A percentile compares a stretch with the other conserved stretches of the same genome.
Evolutionary conservation across 176 grass and related monocot genomes (phyloP).

Genomic region (Hsuehochloa calcarea): DNA sequence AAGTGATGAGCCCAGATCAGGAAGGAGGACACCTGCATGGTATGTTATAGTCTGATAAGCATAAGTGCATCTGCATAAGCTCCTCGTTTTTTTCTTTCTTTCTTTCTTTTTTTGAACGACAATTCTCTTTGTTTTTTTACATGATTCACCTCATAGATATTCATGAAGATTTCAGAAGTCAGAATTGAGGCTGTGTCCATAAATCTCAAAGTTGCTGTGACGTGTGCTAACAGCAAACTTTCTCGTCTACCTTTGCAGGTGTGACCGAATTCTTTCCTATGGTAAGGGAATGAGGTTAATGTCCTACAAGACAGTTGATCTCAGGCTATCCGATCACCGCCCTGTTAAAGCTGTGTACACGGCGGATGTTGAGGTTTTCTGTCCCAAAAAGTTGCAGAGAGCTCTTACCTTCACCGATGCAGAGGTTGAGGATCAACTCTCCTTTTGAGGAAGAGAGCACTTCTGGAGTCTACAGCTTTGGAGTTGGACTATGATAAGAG

Average conservation of each 20-base stretch:
- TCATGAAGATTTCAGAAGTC: neutral
- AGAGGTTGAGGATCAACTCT: slow-evolving; percentile 71
- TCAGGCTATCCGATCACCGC: slow-evolving; percentile 81
- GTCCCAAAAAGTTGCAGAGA: slow-evolving; percentile 76
- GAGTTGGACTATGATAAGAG: slow-evolving; percentile 27
- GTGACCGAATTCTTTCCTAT: slow-evolving; percentile 82
- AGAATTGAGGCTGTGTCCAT: neutral
- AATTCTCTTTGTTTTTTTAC: neutral
- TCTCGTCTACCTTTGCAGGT: slow-evolving; percentile 43
- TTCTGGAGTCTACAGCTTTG: slow-evolving; percentile 39
- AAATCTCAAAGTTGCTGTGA: neutral
- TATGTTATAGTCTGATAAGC: slow-evolving; percentile 27
- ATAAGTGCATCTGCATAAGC: neutral
- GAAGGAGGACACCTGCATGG: slow-evolving; percentile 91
- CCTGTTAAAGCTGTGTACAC: slow-evolving; percentile 78
- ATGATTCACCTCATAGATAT: neutral
- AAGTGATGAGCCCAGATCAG: slow-evolving; percentile 70
- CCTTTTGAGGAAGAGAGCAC: slow-evolving; percentile 47
- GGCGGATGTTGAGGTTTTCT: slow-evolving; percentile 79
- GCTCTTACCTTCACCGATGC: slow-evolving; percentile 97
- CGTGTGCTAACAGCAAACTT: neutral
- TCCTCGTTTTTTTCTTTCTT: neutral
- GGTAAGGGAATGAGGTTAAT: slow-evolving; percentile 69
- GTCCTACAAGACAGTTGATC: slow-evolving; percentile 55
- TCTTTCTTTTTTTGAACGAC: neutral